Evolutionary conservation across 2,329 filamentous ascomycete genomes (phyloP).

Genomic region (Pseudocercospora crystallina): DNA sequence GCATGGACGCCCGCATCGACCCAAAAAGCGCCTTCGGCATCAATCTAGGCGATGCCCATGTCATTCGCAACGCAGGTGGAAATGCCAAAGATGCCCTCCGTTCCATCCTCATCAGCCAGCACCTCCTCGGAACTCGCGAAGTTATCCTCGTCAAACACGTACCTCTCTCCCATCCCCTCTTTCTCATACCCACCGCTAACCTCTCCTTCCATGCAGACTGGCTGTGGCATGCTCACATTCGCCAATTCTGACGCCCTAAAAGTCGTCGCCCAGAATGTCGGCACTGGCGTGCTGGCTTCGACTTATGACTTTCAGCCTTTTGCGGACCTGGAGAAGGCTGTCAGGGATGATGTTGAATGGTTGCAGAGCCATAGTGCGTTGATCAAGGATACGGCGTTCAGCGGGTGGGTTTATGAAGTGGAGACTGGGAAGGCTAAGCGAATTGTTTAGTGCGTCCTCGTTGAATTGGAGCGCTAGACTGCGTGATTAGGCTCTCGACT

Average conservation of each 20-base stretch:
- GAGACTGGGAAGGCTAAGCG: conserved; percentile 64
- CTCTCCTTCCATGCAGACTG: conserved; percentile 53
- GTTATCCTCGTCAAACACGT: conserved; percentile 68
- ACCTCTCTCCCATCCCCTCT: not conserved
- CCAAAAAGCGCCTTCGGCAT: conserved; percentile 69
- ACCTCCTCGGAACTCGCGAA: conserved; percentile 73
- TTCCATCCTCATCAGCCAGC: conserved; percentile 74
- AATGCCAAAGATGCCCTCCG: conserved; percentile 66
- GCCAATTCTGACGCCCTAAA: conserved; percentile 57
- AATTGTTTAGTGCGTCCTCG: too few species aligned
- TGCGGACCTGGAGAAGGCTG: conserved; percentile 61
- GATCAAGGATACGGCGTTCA: conserved; percentile 59
- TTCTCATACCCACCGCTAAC: not conserved
- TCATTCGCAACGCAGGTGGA: conserved; percentile 61
- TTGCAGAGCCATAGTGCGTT: conserved; percentile 62
- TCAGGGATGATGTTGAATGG: conserved; percentile 65
- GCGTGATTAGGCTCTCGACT: too few species aligned
- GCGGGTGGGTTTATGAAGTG: conserved; percentile 77
- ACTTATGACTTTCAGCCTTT: conserved; percentile 64
- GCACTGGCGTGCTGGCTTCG: conserved; percentile 23
- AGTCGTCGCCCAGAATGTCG: conserved; percentile 57
- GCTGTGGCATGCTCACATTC: conserved; percentile 72
- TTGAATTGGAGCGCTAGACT: too few species aligned
- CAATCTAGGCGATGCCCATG: conserved; percentile 72
- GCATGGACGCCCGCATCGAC: conserved; percentile 77